These are phyloP conservation scores for Fistulifera solaris DNA, from an alignment of 108 stramenopile genomes.

Conservation along the genomic window DNA sequence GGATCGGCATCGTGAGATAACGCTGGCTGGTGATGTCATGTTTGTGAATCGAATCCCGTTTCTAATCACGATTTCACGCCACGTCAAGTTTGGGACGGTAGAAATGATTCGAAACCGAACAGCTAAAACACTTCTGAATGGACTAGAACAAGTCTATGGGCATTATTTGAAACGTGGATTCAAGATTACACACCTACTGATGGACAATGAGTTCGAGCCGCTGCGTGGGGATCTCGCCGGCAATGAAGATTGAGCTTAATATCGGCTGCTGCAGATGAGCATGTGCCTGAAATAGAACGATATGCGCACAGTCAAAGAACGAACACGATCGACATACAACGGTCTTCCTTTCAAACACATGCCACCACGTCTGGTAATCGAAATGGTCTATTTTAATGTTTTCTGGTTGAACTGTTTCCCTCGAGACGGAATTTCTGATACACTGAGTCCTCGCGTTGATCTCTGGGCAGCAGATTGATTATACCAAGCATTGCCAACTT, in stretches of 20 bases:
- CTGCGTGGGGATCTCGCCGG: not conserved
- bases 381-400: too few species aligned
- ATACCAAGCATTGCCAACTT: too few species aligned
- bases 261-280: conserved; percentile 7
- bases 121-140: not conserved
- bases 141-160: not conserved
- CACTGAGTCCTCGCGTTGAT: too few species aligned
- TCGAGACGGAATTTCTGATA: too few species aligned
- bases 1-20: too few species aligned
- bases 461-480: too few species aligned
- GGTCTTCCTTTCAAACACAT: too few species aligned
- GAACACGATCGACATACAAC: too few species aligned
- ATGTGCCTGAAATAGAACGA: conserved; percentile 29
- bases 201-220: conserved; percentile 1
- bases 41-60: too few species aligned
- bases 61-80: not conserved
- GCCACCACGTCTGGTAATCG: too few species aligned
- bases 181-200: not conserved
- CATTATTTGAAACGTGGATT: not conserved
- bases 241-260: not conserved
- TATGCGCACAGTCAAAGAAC: conserved; percentile 19
- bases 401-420: too few species aligned
- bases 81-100: not conserved
- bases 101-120: not conserved
- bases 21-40: too few species aligned